Evolutionary conservation across 495 filamentous ascomycete species (phyloP), one percentile per base, ranked within the genome.

Genomic region (Monascus purpureus): DNA sequence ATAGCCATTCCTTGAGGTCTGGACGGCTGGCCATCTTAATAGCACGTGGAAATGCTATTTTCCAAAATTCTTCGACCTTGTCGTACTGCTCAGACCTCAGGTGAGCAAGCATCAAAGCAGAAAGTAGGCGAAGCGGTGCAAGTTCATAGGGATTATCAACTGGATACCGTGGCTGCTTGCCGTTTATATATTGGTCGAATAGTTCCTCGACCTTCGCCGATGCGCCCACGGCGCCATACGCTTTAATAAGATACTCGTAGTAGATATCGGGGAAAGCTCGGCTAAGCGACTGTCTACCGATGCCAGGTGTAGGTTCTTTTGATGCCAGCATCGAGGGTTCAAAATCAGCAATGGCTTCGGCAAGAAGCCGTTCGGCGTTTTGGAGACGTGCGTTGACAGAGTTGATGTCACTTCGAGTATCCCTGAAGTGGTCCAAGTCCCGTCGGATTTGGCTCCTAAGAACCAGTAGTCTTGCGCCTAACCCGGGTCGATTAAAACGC

Each of bases 11-110:
- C 3, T 50, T 38, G 14, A 47, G 14, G 3, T 47, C 35, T 14
- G 44, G 26, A 19, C 29, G 43, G 16, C 35, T 41, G 8, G 57
- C 67, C 30, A 69, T 45, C 20, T 53, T 50, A 20, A 59, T 59
- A 3, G 73, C 68, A 36, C 65, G 59, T 16, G 57, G 40, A 17
- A 77, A 54, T 4, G 71, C 63, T 16, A 80, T 49, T 3, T 69
- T 36, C 83, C 83, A 92, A 24, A 65, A 77, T 35, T 68, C 47
- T 29, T 69, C 66, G 16, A 86, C 72, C 27, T 69, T 65, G 15
- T 68, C 55, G 36, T 67, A 65, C 19, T 78, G 59, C 6, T 55
- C 44, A 13, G 70, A 69, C 20, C 62, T 54, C 14, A 70, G 49
- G 45, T 80, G 63, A 3, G 68, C 56, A 2, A 61, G 46, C 78